phyloP scores from a whole-genome alignment of 2,329 filamentous ascomycete genomes.

The Drechslerella dactyloides region DNA sequence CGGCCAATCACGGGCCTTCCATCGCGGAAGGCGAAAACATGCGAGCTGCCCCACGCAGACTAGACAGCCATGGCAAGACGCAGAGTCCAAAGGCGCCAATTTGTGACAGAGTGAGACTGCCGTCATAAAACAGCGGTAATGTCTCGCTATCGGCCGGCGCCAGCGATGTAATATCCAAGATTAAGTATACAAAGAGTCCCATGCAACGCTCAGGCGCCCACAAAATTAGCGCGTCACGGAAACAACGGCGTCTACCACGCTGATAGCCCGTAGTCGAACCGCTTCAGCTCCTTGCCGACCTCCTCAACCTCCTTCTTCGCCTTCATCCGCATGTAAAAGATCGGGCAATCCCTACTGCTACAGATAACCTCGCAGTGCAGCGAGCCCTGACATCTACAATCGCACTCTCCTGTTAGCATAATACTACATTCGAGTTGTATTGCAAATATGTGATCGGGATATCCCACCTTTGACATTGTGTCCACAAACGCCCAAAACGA shows the following conservation, averaged over 20 bases:
- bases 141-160: too few species aligned
- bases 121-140: too few species aligned
- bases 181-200: too few species aligned
- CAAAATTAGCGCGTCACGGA: neutral
- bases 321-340: slow-evolving; percentile 99
- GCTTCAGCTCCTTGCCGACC: slow-evolving; percentile 81
- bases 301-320: slow-evolving; percentile 99
- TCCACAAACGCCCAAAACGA: slow-evolving; percentile 90
- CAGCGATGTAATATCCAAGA: too few species aligned
- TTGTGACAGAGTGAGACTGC: too few species aligned
- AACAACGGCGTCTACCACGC: slow-evolving; percentile 63
- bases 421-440: neutral
- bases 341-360: slow-evolving; percentile 92
- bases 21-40: too few species aligned
- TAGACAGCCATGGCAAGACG: too few species aligned
- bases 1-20: too few species aligned
- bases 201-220: neutral
- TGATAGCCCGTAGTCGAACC: slow-evolving; percentile 86
- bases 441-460: neutral
- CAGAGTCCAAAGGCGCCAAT: too few species aligned
- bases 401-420: slow-evolving; percentile 64
- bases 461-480: slow-evolving; percentile 79
- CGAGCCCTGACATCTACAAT: slow-evolving; percentile 94
- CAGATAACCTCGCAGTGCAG: slow-evolving; percentile 99
- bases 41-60: too few species aligned